Evolutionary conservation across 129 eudicot genomes (phyloP), one percentile per base, ranked within the genome.

Genomic region (Saussurea involucrata): DNA sequence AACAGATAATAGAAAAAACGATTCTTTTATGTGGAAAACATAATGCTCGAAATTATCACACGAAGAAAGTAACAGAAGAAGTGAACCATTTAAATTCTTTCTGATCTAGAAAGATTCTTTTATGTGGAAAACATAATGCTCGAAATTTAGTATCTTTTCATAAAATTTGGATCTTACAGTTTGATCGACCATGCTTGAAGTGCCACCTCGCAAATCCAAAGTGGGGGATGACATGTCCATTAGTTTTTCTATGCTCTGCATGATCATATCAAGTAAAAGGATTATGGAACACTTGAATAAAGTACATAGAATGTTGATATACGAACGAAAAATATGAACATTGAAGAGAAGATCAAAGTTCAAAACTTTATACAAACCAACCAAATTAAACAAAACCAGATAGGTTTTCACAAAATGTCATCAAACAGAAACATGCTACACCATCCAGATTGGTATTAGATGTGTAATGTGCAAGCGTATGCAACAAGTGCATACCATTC

Each of bases 171-270:
- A 36, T 27, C 89, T 84, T 84, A 90, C 96, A 13, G 68, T 84
- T 68, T 81, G 69, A 68, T 78, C 21, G 21, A 13, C 72, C 27
- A 21, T 49, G 83, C 79, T 79, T 74, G 74, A 66, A 75, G 83
- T 72, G 71, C 53, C 86, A 13, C 79, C 84, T 72, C 80, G 82
- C 77, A 86, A 63, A 74, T 84, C 91, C 66, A 87, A 53, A 36
- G 78, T 78, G 44, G 86, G 79, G 31, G 89, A 81, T 42, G 98
- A 85, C 58, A 88, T 75, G 63, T 84, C 91, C 72, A 93, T 81
- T 28, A 93, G 87, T 72, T 81, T 86, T 76, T 88, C 93, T 89
- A 90, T 82, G 80, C 95, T 90, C 98, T 93, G 82, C 77, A 82
- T 33, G 69, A 68, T 31, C 42, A 82, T 13, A 74, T 60, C 42